Evolutionary conservation across 257 asterid species (phyloP), one percentile per base, ranked within the genome.

Genomic region (Echites panduratus): DNA sequence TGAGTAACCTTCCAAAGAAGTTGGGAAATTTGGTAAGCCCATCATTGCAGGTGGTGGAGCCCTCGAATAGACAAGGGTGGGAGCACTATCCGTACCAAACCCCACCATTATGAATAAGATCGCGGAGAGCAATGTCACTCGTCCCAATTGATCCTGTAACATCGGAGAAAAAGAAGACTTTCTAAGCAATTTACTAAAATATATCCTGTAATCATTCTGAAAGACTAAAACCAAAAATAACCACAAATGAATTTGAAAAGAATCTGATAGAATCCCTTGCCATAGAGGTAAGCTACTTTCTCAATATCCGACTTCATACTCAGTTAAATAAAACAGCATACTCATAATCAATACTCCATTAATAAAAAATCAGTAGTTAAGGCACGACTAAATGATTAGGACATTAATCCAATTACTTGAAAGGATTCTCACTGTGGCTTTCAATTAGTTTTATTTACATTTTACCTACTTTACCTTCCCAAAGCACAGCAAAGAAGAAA

Each of bases 91-190:
- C 3, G 99, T 87, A 66, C 95, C 79, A 76, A 95, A 84, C 48
- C 90, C 97, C 89, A 89, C 70, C 84, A 90, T 78, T 69, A 92
- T 85, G 80, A 92, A 92, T 82, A 95, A 86, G 87, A 95, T 75
- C 67, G 90, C 92, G 57, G 90, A 88, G 52, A 95, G 90, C 85
- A 95, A 82, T 70, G 87, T 57, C 79, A 90, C 96, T 80, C 98
- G 93, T 71, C 98, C 97, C 78, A 95, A 71, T 84, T 95, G 99
- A 79, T 95, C 99, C 99, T 95, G 84, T 76, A 86, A 83, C 72
- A 84, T 85, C 70, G 73, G 75, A 77, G 72, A 70, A 49, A 65
- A 84, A 85, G 85, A 82, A 70, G 79, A 35, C 62, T 75, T 80
- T 78, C 88, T 48, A 84, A 81, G 86, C 88, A 85, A 84, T 83